Conservation (phyloP, 148 eudicot genomes). For the Rhododendron simsii region DNA sequence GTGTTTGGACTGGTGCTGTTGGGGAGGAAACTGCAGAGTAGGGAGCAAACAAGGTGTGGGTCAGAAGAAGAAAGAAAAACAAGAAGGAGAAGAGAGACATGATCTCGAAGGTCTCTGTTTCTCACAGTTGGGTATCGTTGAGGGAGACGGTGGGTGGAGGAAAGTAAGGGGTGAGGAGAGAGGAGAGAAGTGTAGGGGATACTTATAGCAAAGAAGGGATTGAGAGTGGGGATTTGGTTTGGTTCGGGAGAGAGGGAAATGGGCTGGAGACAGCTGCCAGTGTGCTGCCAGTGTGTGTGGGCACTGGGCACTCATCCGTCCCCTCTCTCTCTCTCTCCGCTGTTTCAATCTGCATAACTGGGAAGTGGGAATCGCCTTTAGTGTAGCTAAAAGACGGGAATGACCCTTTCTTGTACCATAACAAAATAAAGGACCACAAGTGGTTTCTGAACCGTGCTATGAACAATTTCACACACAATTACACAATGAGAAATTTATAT, state of each 20-base stretch:
- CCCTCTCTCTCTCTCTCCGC: background rate
- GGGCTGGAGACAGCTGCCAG: slow-evolving; percentile 19
- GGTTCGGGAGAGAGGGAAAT: slow-evolving; percentile 13
- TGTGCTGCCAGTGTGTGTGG: background rate
- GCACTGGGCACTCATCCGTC: background rate
- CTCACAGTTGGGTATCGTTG: background rate
- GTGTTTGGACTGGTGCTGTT: slow-evolving; percentile 19
- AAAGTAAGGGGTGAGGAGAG: background rate
- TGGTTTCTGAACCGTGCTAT: no score
- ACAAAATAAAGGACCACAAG: background rate
- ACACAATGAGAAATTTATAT: no score
- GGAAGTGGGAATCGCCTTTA: slow-evolving; percentile 12
- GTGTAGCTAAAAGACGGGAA: slow-evolving; percentile 1
- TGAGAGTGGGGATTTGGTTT: background rate
- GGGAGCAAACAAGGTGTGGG: background rate
- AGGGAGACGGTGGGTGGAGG: background rate
- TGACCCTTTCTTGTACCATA: background rate
- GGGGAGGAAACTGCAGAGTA: slow-evolving; percentile 11
- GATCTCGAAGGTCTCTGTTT: background rate
- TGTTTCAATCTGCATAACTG: slow-evolving; percentile 12
- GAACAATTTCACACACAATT: no score
- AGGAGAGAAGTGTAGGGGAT: background rate
- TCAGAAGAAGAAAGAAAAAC: background rate
- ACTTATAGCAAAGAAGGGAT: background rate
- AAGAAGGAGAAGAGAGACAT: slow-evolving; percentile 24